Base-by-base conservation (phyloP, 2,329 filamentous ascomycete genomes). In the Colletotrichum viniferum region DNA sequence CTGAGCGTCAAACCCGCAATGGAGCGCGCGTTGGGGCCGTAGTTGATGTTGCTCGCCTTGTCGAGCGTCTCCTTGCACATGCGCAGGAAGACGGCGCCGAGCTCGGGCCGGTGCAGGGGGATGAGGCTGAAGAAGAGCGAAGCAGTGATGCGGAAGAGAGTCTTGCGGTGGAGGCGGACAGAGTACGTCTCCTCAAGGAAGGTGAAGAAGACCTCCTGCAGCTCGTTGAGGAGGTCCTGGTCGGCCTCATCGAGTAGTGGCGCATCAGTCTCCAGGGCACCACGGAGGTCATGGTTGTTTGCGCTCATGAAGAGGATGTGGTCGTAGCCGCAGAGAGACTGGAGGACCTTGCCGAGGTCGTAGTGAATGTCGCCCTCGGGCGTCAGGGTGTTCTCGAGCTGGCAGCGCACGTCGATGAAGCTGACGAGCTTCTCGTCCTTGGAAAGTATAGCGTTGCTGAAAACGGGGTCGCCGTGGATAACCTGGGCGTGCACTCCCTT, bases 401-500 rank as follows among this genome's bases (percentile, higher is more conserved):
- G 80, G 71, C 81, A 81, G 38, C 81, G 78, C 12, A 82, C 81
- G 66, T 82, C 81, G 65, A 82, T 80, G 75, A 82, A 81, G 69
- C 74, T 78, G 48, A 82, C 80, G n/a, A 74, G 55, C 58, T 77
- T 77, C 64, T 79, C 79, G 63, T 81, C 79, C 21, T 78, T 74
- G 63, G 77, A 77, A 2, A 82, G 77, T 55, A 82, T 82, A 66
- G 80, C 80, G 64, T 82, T 82, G 75, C 78, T 80, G 72, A 82
- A 82, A 36, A 82, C 80, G 9, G 81, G 80, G 71, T 82, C 81
- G 36, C 81, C 81, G 74, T 82, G 80, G 72, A 82, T 81, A 9
- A 81, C 77, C 21, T 78, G 69, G 2, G 80, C 78, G 21, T 77
- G 76, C 18, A 79, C 77, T 26, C 77, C 81, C 73, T 79, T 79